Evolutionary conservation across 352 stramenopile species (phyloP), one percentile per base, ranked within the genome.

Genomic region (Globisporangium splendens): DNA sequence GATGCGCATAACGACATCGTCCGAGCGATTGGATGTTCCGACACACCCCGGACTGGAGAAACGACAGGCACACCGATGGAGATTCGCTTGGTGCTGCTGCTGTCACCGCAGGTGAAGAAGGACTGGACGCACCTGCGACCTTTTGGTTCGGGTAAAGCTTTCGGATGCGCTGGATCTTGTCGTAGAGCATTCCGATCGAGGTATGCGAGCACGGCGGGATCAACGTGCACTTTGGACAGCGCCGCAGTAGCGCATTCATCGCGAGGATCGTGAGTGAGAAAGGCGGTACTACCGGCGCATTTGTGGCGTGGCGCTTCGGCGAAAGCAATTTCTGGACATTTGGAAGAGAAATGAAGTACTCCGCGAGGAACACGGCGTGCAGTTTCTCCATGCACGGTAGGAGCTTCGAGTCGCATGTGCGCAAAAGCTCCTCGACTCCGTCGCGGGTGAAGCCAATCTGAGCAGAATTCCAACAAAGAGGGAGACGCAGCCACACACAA

Each of bases 171-270:
- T 77, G 53, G 15, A 88, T 54, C 43, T 70, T 72, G 41, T 80
- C 69, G 28, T 73, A 62, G 14, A 93, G 53, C 59, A 73, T 71
- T 24, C 79, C 55, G 3, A 89, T 33, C 0, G 80, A 62, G 8
- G 86, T 50, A 31, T 93, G 83, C 0, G 65, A 61, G 39, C 83
- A 93, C 11, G 80, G 83, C 2, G 83, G 83, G 11, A 83, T 5
- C 10, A 93, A 61, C 39, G 80, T 93, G 48, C 83, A 93, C 31
- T 86, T 75, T 6, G 63, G 71, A 46, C 80, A 93, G 1, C 83
- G 69, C 4, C 77, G 75, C 10, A 89, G 63, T 1, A 78, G 83
- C 31, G 79, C 67, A 18, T 56, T 86, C 71, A 93, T 80, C 14
- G 62, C 62, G 22, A 83, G 17, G 35, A 93, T 79, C 5, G 76